Base-by-base conservation (phyloP, 495 filamentous ascomycete genomes). In the Parathielavia appendiculata region DNA sequence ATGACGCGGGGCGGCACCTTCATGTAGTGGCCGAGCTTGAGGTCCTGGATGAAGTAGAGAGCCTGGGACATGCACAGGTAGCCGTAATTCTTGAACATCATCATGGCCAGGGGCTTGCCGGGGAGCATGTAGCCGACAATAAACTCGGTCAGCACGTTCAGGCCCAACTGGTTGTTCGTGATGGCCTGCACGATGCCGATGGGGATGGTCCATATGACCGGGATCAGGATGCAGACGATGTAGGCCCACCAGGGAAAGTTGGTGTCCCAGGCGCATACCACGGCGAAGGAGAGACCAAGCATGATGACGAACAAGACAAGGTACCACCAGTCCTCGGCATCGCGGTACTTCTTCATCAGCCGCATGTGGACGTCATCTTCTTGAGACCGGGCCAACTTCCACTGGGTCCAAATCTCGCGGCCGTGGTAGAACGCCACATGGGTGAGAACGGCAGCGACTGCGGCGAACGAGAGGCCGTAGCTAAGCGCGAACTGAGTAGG, bases 401-500 rank as follows among this genome's bases (percentile, higher is more conserved):
- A 74, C 59, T 79, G 77, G 14, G 64, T 68, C 75, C 77, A 79
- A 22, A 88, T 76, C 39, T 85, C 79, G 50, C 76, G 75, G 16
- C 86, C 84, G 64, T 89, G 80, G 63, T 86, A 86, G 26, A 89
- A 70, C 14, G 64, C 71, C 11, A 79, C 80, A 47, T 87, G 82
- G 13, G 87, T 76, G 53, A 90, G 79, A 32, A 88, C 81, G 14
- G 84, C 83, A 0, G 83, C 77, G 17, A 88, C 75, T 13, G 86
- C 81, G 45, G 86, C 86, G 63, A 90, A 90, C 1, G 83, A 82
- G 1, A 89, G 74, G 0, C 85, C 86, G 54, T 88, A 90, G 1
- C 78, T 75, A 43, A 86, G 67, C 4, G 83, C 76, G 61, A 84
- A 87, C 46, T 83, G 80, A 8, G 82, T 84, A 14, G 81, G 80